These are phyloP conservation scores for Jaenimonas drosophilae DNA, from an alignment of 208 protist species.

Conservation along the genomic window DNA sequence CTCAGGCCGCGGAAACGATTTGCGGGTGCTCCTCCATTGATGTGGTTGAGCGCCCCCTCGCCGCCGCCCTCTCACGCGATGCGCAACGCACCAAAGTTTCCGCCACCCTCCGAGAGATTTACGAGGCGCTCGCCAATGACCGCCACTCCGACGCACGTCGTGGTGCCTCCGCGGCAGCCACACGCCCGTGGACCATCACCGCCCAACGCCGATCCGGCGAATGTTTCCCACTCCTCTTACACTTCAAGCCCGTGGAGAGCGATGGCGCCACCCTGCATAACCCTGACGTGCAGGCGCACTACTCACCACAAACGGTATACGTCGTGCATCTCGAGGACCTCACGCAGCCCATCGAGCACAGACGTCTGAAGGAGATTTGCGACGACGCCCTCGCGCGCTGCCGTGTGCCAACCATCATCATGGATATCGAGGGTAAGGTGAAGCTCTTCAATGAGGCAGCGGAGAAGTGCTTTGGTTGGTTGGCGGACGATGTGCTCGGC, in stretches of 20 bases:
- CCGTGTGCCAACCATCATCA: slow-evolving; percentile 9
- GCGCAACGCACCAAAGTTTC: not conserved
- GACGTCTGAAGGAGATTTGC: slow-evolving; percentile 3
- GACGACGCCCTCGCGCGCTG: slow-evolving; percentile 10
- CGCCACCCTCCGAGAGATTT: not conserved
- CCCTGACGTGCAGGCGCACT: not conserved
- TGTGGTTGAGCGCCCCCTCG: slow-evolving; percentile 1
- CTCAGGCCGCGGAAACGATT: slow-evolving; percentile 7
- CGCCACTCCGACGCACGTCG: not conserved
- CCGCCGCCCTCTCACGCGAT: not conserved
- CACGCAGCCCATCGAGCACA: slow-evolving; percentile 2
- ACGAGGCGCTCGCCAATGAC: not conserved
- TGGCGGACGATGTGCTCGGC: slow-evolving; percentile 12
- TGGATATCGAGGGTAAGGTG: slow-evolving; percentile 13
- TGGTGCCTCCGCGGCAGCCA: slow-evolving; percentile 1
- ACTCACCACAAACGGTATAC: slow-evolving; percentile 1
- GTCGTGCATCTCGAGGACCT: slow-evolving; percentile 10
- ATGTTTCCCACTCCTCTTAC: not conserved
- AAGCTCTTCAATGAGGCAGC: slow-evolving; percentile 15
- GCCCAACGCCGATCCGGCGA: slow-evolving; percentile 1
- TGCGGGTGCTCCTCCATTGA: slow-evolving; percentile 9
- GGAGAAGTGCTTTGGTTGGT: slow-evolving; percentile 18
- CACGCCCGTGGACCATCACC: slow-evolving; percentile 2
- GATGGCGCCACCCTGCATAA: not conserved
- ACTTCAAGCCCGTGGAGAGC: not conserved